Conservation (phyloP, 257 asterid genomes). For the Solanum gracilifrons region DNA sequence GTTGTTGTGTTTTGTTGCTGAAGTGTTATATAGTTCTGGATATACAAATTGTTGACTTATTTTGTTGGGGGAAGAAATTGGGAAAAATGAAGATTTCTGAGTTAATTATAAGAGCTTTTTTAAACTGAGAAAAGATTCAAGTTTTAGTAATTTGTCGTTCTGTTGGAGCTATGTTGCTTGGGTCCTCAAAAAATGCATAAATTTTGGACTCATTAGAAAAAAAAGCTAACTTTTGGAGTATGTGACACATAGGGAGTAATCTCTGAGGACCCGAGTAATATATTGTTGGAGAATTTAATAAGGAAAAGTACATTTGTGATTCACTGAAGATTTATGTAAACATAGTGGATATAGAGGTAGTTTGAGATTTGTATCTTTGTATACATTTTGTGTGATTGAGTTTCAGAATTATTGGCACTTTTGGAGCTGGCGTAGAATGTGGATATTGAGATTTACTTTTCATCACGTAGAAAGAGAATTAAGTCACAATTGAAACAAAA, state of each 20-base stretch:
- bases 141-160: not conserved
- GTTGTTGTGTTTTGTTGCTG: not conserved
- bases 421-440: not conserved
- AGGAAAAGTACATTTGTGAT: not conserved
- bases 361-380: not conserved
- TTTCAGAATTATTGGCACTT: not conserved
- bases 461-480: not conserved
- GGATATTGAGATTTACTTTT: not conserved
- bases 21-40: not conserved
- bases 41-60: not conserved
- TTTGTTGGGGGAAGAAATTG: not conserved
- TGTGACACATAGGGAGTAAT: not conserved
- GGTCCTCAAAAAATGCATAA: not conserved
- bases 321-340: not conserved
- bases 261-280: not conserved
- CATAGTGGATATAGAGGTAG: not conserved
- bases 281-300: not conserved
- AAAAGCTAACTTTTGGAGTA: not conserved
- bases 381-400: not conserved
- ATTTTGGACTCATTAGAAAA: not conserved
- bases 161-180: not conserved
- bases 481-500: not conserved
- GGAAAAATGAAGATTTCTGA: not conserved
- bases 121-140: not conserved
- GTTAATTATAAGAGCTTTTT: not conserved